Base-by-base conservation (phyloP, 371 early-diverging fungal species). In the Zychaea mexicana region DNA sequence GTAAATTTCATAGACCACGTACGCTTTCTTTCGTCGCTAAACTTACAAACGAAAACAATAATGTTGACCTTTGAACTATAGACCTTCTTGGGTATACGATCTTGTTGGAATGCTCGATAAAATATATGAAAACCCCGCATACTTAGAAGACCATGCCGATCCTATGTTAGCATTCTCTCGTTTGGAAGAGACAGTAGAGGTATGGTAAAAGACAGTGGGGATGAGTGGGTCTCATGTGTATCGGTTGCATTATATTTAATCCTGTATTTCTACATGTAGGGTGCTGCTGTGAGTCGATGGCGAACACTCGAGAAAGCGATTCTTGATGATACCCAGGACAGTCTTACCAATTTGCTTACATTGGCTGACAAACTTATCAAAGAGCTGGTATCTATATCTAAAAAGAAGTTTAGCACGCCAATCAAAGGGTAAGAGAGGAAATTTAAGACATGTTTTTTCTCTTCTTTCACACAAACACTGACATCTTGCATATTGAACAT, bases 271-370 rank as follows among this genome's bases (percentile, higher is more conserved):
- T 7, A 42, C 38, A 7, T 28, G 1, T 42, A 82, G 77, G 83
- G 83, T 22, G 83, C 83, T 19, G 83, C 83, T 42, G 83, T 82
- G 7, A 70, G 66, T n/a, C 61, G 83, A 63, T 82, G 83, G 83
- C 69, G 77, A 52, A 63, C 68, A 1, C 52, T 82, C 1, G 78
- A 78, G 60, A 79, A 74, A 49, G 71, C 65, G n/a, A 67, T 70
- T 27, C 31, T 70, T 39, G 71, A 70, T 45, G 73, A 77, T 31
- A 72, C 26, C 3, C 30, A 47, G 38, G 66, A 62, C n/a, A 38
- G 69, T 52, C 70, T 81, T 60, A 62, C 70, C 19, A 76, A 76
- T 42, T 52, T 82, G 19, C 66, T 79, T 60, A 65, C 76, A 10
- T 54, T 82, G 65, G 83, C 83, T 8, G 80, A 82, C 46, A 82